Evolutionary conservation across 179 eudicot species (phyloP), one percentile per base, ranked within the genome.

Genomic region (Spergularia azorica): DNA sequence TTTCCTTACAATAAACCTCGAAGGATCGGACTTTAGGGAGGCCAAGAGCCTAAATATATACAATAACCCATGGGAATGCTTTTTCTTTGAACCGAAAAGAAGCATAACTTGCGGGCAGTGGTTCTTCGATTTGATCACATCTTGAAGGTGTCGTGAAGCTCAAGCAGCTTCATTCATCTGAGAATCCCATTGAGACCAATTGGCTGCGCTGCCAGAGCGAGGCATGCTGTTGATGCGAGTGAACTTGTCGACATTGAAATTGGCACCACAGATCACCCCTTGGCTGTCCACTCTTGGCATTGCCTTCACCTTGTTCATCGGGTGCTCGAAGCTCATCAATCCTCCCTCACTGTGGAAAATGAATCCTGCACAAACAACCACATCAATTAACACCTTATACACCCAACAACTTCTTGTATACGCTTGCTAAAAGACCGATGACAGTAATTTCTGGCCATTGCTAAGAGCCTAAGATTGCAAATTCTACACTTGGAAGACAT

Each of bases 261-360:
- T 83, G 64, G 98, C 90, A 26, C 98, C 98, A 73, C 98, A 91
- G 64, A 93, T 83, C 36, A 74, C 93, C 2, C 98, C 98, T 84
- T 93, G 91, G 76, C 98, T 93, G 61, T 93, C 98, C 9, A 93
- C 92, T 80, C 98, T 89, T 7, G 91, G 95, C 92, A 93, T 86
- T 55, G 98, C 89, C 83, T 84, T 90, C 84, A 93, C 87, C 89
- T 86, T 89, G 84, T 93, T 79, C 96, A 91, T 88, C 2, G 98
- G 98, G 70, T 93, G 98, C 92, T 93, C 98, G 32, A 91, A 93
- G 77, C 95, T 93, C 95, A 89, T 87, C 70, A 93, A 63, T 46
- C 98, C 98, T 7, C 93, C 85, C 62, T 87, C 97, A 20, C 98
- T 93, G 46, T 91, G 98, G 81, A 91, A 93, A 86, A 93, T 89